Base-by-base conservation (phyloP, 371 early-diverging fungal species). In the Sporodiniella umbellata region DNA sequence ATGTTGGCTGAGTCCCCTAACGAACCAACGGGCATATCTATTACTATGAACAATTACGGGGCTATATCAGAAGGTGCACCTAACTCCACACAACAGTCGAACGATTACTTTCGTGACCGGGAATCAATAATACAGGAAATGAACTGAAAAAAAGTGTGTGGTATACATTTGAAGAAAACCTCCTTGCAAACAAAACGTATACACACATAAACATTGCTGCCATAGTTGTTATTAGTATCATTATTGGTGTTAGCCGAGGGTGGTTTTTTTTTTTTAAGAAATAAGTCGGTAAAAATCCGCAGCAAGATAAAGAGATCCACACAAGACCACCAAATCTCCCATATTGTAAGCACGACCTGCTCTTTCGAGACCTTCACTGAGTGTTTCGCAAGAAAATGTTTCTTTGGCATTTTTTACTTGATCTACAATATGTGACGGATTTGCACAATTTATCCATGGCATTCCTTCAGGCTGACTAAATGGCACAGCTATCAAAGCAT, bases 271-370 rank as follows among this genome's bases (percentile, higher is more conserved):
- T 28, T 28, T 7, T 28, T 28, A 28, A 28, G 10, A 28, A 28
- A 28, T 4, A 14, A 72, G 25, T 24, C 81, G 68, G 51, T 77
- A 87, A 33, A 90, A 64, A 52, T 91, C 89, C 17, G 92, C 87
- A 3, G 87, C 88, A n/a, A 94, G 68, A 57, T 94, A 94, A 18
- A 93, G 72, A 6, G 92, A 91, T 7, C 95, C 95, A 64, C 90
- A 91, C 1, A 91, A 54, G 3, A 90, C 87, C 10, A 87, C 77
- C 7, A 85, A 25, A 26, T 68, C 75, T 2, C 65, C 57, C 15
- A 64, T 22, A 2, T 53, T 47, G 40, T 23, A 39, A 22, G 42
- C 15, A 23, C 8, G n/a, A 12, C 45, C 54, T 43, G 51, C 62
- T 28, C 44, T 45, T 26, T 17, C 28, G 12, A 74, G 42, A 5